phyloP scores from a whole-genome alignment of 2,329 filamentous ascomycete species.

The Nemania abortiva region DNA sequence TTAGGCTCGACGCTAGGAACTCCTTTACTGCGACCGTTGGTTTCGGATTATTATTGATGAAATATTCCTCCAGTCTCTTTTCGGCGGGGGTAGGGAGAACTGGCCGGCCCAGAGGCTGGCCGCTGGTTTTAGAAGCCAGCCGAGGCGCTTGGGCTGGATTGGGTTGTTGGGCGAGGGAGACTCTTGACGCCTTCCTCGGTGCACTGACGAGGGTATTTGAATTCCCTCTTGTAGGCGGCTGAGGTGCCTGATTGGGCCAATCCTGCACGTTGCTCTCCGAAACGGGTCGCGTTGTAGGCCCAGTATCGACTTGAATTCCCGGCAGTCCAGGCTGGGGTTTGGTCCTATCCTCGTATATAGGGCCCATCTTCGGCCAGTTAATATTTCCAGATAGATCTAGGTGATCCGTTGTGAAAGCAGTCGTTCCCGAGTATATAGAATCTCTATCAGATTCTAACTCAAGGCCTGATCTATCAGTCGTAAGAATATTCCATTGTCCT shows the following conservation, averaged over 20 bases:
- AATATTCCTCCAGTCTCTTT: slow-evolving; percentile 66
- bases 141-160: slow-evolving; percentile 45
- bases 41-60: slow-evolving; percentile 57
- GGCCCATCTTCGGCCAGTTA: slow-evolving; percentile 41
- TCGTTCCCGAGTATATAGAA: slow-evolving; percentile 50
- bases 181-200: slow-evolving; percentile 8
- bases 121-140: slow-evolving; percentile 56
- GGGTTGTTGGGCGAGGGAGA: background rate
- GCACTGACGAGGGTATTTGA: background rate
- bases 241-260: background rate
- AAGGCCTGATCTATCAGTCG: slow-evolving; percentile 32
- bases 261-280: slow-evolving; percentile 10
- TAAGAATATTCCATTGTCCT: slow-evolving; percentile 32
- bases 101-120: slow-evolving; percentile 59
- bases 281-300: slow-evolving; percentile 7
- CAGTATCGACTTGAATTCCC: slow-evolving; percentile 14
- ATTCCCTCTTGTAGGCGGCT: slow-evolving; percentile 2
- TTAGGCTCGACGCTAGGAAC: slow-evolving; percentile 66
- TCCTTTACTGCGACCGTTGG: slow-evolving; percentile 64
- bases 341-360: slow-evolving; percentile 35
- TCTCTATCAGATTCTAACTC: slow-evolving; percentile 45
- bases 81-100: slow-evolving; percentile 63
- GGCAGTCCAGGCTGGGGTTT: slow-evolving; percentile 19
- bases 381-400: slow-evolving; percentile 31
- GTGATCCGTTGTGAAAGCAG: slow-evolving; percentile 42